These are phyloP conservation scores for Stephania cephalantha DNA, from an alignment of 164 flowering plant genomes.

Conservation along the genomic window DNA sequence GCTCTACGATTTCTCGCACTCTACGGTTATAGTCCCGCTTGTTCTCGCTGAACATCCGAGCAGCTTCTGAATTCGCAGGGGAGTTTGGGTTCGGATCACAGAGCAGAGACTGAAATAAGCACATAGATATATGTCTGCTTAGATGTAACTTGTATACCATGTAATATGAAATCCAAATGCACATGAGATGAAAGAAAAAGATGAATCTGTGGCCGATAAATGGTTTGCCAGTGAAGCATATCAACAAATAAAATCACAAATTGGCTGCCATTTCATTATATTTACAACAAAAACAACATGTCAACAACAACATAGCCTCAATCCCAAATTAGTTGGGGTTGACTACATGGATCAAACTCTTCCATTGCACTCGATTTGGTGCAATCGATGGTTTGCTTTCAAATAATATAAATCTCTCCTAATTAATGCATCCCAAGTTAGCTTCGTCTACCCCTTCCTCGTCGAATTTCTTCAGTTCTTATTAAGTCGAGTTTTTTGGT, in stretches of 20 bases:
- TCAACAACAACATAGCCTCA: no score
- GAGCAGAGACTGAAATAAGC: constrained; percentile 56
- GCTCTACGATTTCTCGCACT: constrained; percentile 77
- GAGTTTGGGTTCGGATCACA: constrained; percentile 89
- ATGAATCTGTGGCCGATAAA: neutral
- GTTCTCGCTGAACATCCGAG: constrained; percentile 74
- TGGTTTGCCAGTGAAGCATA: neutral
- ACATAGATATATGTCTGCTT: neutral
- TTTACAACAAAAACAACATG: neutral
- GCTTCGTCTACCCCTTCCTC: no score
- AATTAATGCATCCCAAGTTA: no score
- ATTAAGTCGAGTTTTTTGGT: no score
- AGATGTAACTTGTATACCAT: neutral
- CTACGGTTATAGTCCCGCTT: constrained; percentile 74
- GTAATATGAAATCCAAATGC: neutral
- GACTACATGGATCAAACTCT: no score
- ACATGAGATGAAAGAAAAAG: neutral
- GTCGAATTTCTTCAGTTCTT: no score
- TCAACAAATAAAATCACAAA: neutral
- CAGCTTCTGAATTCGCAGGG: constrained; percentile 90
- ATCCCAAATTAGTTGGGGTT: no score
- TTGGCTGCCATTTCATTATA: neutral
- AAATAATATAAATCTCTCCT: no score
- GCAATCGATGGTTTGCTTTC: no score
- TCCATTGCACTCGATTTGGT: no score